Conservation (phyloP, 2,329 filamentous ascomycete species). For the Drechslerella coelobrocha region DNA sequence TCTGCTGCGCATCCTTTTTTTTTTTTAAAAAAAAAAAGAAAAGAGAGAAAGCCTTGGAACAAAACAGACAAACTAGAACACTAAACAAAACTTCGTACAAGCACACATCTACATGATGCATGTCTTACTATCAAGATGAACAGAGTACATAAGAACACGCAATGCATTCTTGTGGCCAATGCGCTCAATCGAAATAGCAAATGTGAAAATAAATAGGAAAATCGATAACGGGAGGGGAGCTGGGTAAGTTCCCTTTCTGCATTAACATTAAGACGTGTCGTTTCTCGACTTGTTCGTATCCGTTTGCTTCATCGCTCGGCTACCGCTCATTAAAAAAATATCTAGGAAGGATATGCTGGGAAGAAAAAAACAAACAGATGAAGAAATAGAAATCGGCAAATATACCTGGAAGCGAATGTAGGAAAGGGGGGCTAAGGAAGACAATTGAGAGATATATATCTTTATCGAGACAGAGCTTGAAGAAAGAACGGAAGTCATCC, state of each 20-base stretch:
- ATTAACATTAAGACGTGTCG: slow-evolving; percentile 5
- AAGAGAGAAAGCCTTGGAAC: too few species aligned
- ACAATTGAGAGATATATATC: background rate
- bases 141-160: too few species aligned
- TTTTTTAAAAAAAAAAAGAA: too few species aligned
- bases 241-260: background rate
- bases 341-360: background rate
- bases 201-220: too few species aligned
- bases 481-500: background rate
- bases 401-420: background rate
- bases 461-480: background rate
- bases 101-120: too few species aligned
- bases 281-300: background rate
- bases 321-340: slow-evolving; percentile 3
- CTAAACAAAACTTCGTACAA: too few species aligned
- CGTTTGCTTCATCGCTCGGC: background rate
- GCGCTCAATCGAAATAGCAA: too few species aligned
- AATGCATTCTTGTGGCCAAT: too few species aligned
- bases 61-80: too few species aligned
- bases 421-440: background rate
- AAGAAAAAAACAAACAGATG: background rate
- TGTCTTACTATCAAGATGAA: too few species aligned
- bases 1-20: too few species aligned
- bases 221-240: too few species aligned
- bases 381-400: background rate